Evolutionary conservation across 2,329 filamentous ascomycete species (phyloP), one percentile per base, ranked within the genome.

Genomic region (Cercospora zeae-maydis): DNA sequence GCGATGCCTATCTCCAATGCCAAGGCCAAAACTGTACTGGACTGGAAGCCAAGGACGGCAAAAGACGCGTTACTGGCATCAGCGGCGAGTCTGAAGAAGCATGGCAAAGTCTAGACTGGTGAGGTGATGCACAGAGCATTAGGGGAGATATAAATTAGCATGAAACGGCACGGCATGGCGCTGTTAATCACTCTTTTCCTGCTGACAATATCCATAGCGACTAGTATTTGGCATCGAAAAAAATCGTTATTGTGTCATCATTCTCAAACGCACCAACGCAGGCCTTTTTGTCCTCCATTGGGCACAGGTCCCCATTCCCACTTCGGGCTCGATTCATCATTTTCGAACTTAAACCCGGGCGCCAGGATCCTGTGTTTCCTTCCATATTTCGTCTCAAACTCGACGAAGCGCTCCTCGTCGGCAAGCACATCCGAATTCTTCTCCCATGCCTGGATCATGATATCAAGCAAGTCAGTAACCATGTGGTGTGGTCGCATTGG

Each of bases 381-480:
- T 1, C 72, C 72, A 10, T 66, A 71, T n/a, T 64, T 64, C 21
- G 69, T 71, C 21, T 66, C 64, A 57, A 71, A 74, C 7, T 62
- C 42, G 1, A 63, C 59, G 37, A 66, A 65, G 37, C 62, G 58
- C 34, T 68, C 67, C 39, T 71, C 49, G 30, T 69, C 69, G 8
- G 68, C 10, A 27, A 65, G 34, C 51, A 72, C 47, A 64, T 66
- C 19, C 11, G 63, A 63, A 56, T 72, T 72, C 54, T 65, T 63
- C 49, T 69, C 66, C 73, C 73, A 75, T 2, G 70, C 71, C 6
- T 68, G 61, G 51, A 69, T 67, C 27, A 73, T 69, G 11, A 69
- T 70, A 16, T 71, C 67, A 14, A 73, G 65, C 51, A 75, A 59
- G 60, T 73, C 72, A 3, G 69, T 67, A n/a, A 75, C 72, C 59